A percentile compares a stretch with the other conserved stretches of the same genome.
Conservation (phyloP, 2,329 filamentous ascomycete species). For the Colletotrichum karsti region DNA sequence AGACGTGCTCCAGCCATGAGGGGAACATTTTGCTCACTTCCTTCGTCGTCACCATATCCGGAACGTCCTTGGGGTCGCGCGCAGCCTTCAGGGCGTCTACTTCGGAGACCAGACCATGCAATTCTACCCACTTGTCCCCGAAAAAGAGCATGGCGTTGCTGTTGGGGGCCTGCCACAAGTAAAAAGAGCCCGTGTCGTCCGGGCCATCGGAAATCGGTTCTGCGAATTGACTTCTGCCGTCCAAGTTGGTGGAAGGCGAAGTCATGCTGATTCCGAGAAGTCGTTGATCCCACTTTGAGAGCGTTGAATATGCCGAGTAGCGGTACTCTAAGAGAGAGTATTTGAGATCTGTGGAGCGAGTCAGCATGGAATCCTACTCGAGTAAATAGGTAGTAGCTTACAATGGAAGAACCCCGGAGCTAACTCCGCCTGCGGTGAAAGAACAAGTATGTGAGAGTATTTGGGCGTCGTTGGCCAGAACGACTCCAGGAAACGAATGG, state of each 20-base stretch:
- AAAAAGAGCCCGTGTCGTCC: constrained; percentile 57
- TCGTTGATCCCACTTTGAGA: constrained; percentile 56
- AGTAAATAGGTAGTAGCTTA: constrained; percentile 39
- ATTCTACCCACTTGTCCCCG: constrained; percentile 85
- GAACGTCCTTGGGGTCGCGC: constrained; percentile 38
- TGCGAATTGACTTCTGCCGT: constrained; percentile 65
- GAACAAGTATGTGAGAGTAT: constrained; percentile 80
- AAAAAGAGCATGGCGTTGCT: constrained; percentile 85
- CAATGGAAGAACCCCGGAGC: constrained; percentile 86
- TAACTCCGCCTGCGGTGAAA: constrained; percentile 84
- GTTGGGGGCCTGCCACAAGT: constrained; percentile 86
- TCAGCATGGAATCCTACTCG: not conserved
- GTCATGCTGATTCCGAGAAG: constrained; percentile 85
- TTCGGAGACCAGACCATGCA: constrained; percentile 81
- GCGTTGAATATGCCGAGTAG: constrained; percentile 65
- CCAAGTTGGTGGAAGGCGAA: constrained; percentile 70
- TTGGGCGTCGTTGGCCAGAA: constrained; percentile 79
- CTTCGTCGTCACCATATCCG: constrained; percentile 59
- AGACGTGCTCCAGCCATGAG: constrained; percentile 80
- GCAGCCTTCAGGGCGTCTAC: constrained; percentile 58
- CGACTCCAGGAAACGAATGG: constrained; percentile 81
- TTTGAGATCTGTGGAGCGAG: constrained; percentile 68
- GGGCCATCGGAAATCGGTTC: constrained; percentile 48
- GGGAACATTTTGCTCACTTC: constrained; percentile 74
- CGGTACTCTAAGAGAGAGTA: constrained; percentile 81